phyloP scores from a whole-genome alignment of 352 stramenopile species.

The Pythium biforme region DNA sequence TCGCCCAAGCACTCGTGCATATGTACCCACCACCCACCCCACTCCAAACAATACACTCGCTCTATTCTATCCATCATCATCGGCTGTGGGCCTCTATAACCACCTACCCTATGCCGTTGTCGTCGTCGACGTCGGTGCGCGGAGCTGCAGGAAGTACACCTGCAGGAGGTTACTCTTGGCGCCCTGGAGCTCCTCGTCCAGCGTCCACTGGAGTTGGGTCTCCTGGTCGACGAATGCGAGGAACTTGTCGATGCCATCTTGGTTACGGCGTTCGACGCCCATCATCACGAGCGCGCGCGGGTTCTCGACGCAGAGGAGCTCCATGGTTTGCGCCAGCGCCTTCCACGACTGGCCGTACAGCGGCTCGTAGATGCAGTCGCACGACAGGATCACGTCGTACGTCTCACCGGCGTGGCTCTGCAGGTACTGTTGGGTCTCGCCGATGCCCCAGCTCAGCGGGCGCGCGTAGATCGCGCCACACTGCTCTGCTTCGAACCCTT shows the following conservation, averaged over 20 bases:
- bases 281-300: constrained; percentile 65
- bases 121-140: no score
- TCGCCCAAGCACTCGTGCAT: not conserved
- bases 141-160: constrained; percentile 60
- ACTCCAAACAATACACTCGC: constrained; percentile 2
- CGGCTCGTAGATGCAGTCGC: constrained; percentile 94
- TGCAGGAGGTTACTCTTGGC: constrained; percentile 63
- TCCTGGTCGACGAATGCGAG: constrained; percentile 50
- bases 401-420: constrained; percentile 40
- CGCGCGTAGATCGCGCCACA: constrained; percentile 48
- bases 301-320: constrained; percentile 62
- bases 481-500: constrained; percentile 2
- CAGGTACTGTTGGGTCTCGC: constrained; percentile 66
- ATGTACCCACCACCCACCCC: not conserved
- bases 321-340: constrained; percentile 85
- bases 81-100: no score
- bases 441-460: constrained; percentile 77
- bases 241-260: constrained; percentile 82
- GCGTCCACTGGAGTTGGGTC: constrained; percentile 45
- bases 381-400: constrained; percentile 93
- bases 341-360: constrained; percentile 92
- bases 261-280: constrained; percentile 74
- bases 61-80: constrained; percentile 4
- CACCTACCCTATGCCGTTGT: not conserved
- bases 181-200: constrained; percentile 44